These are phyloP conservation scores for Vitis hybrid DNA, from an alignment of 177 flowering plant genomes.

Conservation along the genomic window DNA sequence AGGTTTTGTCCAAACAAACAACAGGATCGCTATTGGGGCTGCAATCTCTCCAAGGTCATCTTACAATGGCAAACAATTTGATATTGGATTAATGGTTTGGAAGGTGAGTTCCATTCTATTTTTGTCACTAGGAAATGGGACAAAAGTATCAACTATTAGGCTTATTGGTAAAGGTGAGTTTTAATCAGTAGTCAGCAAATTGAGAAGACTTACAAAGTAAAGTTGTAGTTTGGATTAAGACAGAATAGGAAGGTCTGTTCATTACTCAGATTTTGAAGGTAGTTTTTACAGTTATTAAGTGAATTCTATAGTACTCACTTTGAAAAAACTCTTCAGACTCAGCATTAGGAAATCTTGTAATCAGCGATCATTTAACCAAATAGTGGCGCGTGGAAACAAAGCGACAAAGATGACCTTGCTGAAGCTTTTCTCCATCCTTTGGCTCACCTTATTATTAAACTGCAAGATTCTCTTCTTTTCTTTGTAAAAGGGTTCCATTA, in stretches of 20 bases:
- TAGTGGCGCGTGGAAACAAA: neutral
- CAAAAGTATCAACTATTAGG: too few species aligned
- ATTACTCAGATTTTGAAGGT: neutral
- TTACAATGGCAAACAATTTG: conserved; percentile 37
- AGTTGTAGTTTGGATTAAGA: too few species aligned
- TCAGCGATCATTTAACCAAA: neutral
- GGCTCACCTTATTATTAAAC: neutral
- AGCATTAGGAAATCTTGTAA: neutral
- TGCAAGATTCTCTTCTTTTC: conserved; percentile 10
- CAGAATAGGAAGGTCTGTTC: too few species aligned
- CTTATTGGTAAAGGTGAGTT: too few species aligned
- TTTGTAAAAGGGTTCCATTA: neutral
- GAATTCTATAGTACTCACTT: neutral
- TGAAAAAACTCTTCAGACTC: neutral
- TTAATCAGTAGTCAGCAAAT: too few species aligned
- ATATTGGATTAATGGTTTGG: conserved; percentile 42
- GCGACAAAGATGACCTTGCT: neutral
- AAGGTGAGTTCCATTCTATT: conserved; percentile 25
- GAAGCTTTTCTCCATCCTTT: neutral
- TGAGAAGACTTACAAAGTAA: too few species aligned
- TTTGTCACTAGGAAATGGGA: too few species aligned
- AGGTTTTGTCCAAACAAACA: conserved; percentile 58
- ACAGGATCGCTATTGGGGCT: conserved; percentile 48
- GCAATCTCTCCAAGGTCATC: conserved; percentile 42
- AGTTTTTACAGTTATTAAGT: neutral